Conservation (phyloP, 2,329 filamentous ascomycete genomes). For the Phialophora verrucosa region DNA sequence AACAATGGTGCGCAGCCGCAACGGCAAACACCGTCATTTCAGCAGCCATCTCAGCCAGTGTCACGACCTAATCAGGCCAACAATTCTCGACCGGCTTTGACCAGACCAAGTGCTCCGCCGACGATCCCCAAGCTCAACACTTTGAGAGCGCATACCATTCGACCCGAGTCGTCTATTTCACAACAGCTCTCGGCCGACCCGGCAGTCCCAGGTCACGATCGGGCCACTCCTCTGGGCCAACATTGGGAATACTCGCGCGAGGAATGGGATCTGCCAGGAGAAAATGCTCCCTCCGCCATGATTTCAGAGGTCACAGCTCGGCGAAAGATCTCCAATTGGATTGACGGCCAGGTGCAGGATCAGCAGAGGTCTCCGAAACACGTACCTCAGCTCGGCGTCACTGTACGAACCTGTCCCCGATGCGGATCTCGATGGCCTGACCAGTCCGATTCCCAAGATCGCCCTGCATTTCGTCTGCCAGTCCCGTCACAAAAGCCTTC, state of each 20-base stretch:
- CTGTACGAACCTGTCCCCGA: background rate
- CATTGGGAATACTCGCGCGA: background rate
- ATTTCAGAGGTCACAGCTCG: background rate
- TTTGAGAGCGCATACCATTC: background rate
- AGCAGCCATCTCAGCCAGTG: background rate
- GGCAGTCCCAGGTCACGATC: background rate
- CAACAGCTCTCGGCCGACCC: background rate
- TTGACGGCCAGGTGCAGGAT: background rate
- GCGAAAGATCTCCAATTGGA: background rate
- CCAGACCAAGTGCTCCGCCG: background rate
- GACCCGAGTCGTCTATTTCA: slow-evolving; percentile 1
- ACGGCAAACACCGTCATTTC: background rate
- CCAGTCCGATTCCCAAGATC: background rate
- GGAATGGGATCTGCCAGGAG: background rate
- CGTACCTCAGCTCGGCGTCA: background rate
- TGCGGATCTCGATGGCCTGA: background rate
- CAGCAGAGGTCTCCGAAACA: background rate
- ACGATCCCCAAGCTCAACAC: background rate
- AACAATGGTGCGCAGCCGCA: background rate
- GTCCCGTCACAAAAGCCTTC: background rate
- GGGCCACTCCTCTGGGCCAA: background rate
- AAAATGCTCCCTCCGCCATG: background rate
- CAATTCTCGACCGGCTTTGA: background rate
- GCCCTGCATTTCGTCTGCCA: too few relatives aligned
- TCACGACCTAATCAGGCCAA: background rate